A percentile compares a stretch with the other conserved stretches of the same genome.
Conservation (phyloP, 83 land plant genomes). For the Larix sibirica region DNA sequence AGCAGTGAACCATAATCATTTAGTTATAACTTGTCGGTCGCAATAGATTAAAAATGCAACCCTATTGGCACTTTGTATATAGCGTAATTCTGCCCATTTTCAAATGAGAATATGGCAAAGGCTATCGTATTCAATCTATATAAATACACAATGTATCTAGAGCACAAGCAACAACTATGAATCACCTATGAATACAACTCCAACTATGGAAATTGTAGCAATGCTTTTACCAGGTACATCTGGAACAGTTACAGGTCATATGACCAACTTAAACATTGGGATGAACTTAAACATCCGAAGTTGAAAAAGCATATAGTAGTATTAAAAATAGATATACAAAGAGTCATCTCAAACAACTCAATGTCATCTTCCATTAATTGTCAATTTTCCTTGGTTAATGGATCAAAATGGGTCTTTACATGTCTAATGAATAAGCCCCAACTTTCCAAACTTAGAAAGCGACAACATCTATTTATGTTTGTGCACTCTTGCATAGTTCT, state of each 20-base stretch:
- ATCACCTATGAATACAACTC: too few species aligned
- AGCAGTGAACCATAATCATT: not conserved
- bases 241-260: too few species aligned
- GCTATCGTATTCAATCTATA: too few species aligned
- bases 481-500: conserved; percentile 85
- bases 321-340: not conserved
- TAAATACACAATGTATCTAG: too few species aligned
- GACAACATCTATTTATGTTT: conserved; percentile 88
- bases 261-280: too few species aligned
- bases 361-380: not conserved
- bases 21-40: not conserved
- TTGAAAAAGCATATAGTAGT: not conserved
- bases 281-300: conserved; percentile 7
- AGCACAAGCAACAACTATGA: too few species aligned
- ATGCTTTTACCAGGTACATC: too few species aligned
- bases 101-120: too few species aligned
- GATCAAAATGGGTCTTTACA: not conserved
- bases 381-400: not conserved
- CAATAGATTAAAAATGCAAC: too few species aligned
- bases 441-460: conserved; percentile 28
- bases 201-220: too few species aligned
- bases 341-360: not conserved
- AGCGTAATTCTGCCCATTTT: too few species aligned
- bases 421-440: not conserved
- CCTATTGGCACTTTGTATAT: too few species aligned